These are phyloP conservation scores for Phytophthora niederhauseri DNA, from an alignment of 352 stramenopile species.

Conservation along the genomic window DNA sequence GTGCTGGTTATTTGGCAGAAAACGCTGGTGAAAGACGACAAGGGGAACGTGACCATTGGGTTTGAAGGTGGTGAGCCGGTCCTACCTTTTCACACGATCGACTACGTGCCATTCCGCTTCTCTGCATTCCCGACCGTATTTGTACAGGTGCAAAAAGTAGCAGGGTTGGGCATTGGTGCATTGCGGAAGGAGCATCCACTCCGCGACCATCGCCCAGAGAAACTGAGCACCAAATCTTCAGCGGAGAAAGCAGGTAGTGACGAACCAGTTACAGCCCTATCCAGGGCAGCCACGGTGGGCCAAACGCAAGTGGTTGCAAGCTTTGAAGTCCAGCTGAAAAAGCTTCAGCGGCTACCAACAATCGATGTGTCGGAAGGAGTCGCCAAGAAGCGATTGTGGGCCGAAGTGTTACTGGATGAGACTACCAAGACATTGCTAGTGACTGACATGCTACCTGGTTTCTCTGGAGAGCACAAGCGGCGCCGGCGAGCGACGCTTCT, in stretches of 20 bases:
- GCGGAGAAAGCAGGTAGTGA: slow-evolving; percentile 6
- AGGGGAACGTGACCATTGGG: slow-evolving; percentile 43
- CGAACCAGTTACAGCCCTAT: slow-evolving; percentile 25
- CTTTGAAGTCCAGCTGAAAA: slow-evolving; percentile 86
- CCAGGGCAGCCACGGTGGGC: slow-evolving; percentile 25
- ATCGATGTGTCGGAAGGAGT: slow-evolving; percentile 77
- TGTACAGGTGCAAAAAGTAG: slow-evolving; percentile 75
- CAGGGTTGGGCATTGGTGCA: slow-evolving; percentile 45
- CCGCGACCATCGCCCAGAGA: slow-evolving; percentile 19
- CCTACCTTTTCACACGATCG: slow-evolving; percentile 78
- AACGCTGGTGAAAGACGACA: slow-evolving; percentile 60
- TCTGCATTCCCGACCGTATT: slow-evolving; percentile 67
- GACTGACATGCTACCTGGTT: slow-evolving; percentile 80
- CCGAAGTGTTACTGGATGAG: slow-evolving; percentile 79
- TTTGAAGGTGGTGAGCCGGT: slow-evolving; percentile 77
- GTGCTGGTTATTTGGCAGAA: slow-evolving; percentile 86
- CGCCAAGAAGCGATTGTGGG: slow-evolving; percentile 68
- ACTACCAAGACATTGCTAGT: slow-evolving; percentile 82
- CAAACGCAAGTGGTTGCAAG: slow-evolving; percentile 59
- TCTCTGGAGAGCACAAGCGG: slow-evolving; percentile 72
- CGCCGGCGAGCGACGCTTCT: slow-evolving; percentile 70
- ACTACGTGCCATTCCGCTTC: slow-evolving; percentile 82
- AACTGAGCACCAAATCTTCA: slow-evolving; percentile 12
- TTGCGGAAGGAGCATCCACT: slow-evolving; percentile 35
- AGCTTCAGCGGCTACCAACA: slow-evolving; percentile 79